These are phyloP conservation scores for Orobanche coerulescens DNA, from an alignment of 257 asterid species.

Conservation along the genomic window DNA sequence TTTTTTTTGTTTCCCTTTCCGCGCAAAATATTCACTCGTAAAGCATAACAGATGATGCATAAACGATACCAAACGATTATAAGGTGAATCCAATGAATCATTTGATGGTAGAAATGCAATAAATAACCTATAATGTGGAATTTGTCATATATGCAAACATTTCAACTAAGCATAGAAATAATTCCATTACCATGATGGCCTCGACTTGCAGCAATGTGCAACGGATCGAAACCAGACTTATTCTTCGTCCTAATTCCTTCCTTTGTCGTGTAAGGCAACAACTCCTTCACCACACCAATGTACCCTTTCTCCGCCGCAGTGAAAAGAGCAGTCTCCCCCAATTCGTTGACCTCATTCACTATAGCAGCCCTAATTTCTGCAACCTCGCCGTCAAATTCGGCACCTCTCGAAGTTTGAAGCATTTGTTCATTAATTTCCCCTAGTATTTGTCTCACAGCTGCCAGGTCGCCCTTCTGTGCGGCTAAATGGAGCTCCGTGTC, in stretches of 20 bases:
- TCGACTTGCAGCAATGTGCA: constrained; percentile 40
- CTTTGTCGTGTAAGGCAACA: constrained; percentile 28
- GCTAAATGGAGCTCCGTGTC: constrained; percentile 91
- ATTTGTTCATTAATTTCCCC: constrained; percentile 46
- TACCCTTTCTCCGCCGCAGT: constrained; percentile 38
- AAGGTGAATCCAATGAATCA: not conserved
- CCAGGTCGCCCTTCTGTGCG: constrained; percentile 69
- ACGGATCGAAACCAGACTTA: constrained; percentile 35
- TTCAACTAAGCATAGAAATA: not conserved
- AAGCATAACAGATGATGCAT: not conserved
- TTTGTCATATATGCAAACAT: not conserved
- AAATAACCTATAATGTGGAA: too few species aligned
- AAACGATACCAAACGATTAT: not conserved
- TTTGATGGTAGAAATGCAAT: too few species aligned
- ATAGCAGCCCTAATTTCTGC: constrained; percentile 41
- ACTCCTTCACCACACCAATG: constrained; percentile 29
- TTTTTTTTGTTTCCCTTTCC: too few species aligned
- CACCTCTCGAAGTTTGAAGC: constrained; percentile 31
- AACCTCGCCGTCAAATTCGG: constrained; percentile 37
- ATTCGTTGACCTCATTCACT: constrained; percentile 34
- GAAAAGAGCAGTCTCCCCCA: constrained; percentile 42
- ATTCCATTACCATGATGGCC: constrained; percentile 37
- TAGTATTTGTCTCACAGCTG: constrained; percentile 55
- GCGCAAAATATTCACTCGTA: not conserved
- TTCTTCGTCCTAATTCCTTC: constrained; percentile 37